Evolutionary conservation across 352 stramenopile genomes (phyloP), one percentile per base, ranked within the genome.

Genomic region (Peronospora farinosa): DNA sequence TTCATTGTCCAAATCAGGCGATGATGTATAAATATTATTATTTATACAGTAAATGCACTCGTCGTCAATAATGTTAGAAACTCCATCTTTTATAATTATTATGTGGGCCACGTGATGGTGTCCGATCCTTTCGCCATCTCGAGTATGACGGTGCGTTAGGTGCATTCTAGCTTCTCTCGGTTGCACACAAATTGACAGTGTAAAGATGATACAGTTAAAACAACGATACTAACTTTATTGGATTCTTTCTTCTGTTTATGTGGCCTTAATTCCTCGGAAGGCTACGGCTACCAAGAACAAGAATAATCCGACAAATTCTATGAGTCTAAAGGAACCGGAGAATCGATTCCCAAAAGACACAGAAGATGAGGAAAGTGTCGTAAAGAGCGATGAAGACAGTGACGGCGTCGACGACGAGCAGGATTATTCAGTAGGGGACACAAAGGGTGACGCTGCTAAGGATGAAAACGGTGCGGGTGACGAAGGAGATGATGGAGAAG

Each of bases 371-470:
- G 54, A 72, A 11, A 61, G 62, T 21, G 53, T 38, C n/a, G 48
- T 27, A 10, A 52, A 41, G 35, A 54, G 40, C 23, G 67, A 66
- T 5, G 61, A 65, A 15, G 61, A 58, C 5, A 65, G 56, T 43
- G 45, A 40, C 2, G 52, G 44, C 9, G 47, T 42, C 16, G 56
- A 60, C 12, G 61, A 65, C 36, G 69, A 66, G n/a, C 51, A 70
- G 36, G 60, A 76, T 15, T 63, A 78, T 7, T 61, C 63, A 0
- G 64, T 66, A 17, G 51, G 64, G 41, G 56, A 56, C 27, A 53
- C 43, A 9, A 52, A 77, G 1, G 60, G 69, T 5, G 68, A 69
- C 0, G 65, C 47, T 23, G 61, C 48, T 15, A 61, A 59, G 3
- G 67, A 63, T 15, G 63, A 59, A 2, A 57, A 62, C 5, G 62